These are phyloP conservation scores for Talaromyces sp. DNA, from an alignment of 2,329 filamentous ascomycete species.

Conservation along the genomic window DNA sequence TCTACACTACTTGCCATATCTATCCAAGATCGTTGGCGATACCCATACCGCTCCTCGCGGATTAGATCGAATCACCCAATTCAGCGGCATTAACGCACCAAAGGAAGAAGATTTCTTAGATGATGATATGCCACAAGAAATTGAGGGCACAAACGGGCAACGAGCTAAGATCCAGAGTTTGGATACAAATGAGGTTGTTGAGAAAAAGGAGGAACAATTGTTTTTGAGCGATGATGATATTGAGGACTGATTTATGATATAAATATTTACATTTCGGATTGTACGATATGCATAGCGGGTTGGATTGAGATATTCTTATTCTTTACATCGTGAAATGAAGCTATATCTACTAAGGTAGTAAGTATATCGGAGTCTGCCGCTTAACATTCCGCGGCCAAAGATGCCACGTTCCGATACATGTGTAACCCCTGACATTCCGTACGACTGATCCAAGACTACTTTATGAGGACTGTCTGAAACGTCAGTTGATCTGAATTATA, in stretches of 20 bases:
- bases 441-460: no score
- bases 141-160: conserved; percentile 28
- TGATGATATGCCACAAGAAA: conserved; percentile 46
- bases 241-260: conserved; percentile 54
- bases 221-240: conserved; percentile 83
- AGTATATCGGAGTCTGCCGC: background rate
- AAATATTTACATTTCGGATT: background rate
- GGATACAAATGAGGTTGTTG: conserved; percentile 25
- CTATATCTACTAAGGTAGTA: background rate
- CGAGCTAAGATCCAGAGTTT: background rate
- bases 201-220: conserved; percentile 61
- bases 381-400: background rate
- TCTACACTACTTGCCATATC: conserved; percentile 83
- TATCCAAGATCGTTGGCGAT: conserved; percentile 61
- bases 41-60: conserved; percentile 47
- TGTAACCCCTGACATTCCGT: background rate
- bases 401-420: background rate
- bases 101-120: conserved; percentile 22
- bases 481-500: background rate
- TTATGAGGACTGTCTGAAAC: background rate
- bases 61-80: conserved; percentile 67
- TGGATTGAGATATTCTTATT: background rate
- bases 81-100: conserved; percentile 57
- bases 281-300: background rate
- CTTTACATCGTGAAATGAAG: background rate